A percentile compares a stretch with the other conserved stretches of the same genome.
phyloP scores from a whole-genome alignment of 2,329 filamentous ascomycete genomes.

The Pseudocercospora musae region DNA sequence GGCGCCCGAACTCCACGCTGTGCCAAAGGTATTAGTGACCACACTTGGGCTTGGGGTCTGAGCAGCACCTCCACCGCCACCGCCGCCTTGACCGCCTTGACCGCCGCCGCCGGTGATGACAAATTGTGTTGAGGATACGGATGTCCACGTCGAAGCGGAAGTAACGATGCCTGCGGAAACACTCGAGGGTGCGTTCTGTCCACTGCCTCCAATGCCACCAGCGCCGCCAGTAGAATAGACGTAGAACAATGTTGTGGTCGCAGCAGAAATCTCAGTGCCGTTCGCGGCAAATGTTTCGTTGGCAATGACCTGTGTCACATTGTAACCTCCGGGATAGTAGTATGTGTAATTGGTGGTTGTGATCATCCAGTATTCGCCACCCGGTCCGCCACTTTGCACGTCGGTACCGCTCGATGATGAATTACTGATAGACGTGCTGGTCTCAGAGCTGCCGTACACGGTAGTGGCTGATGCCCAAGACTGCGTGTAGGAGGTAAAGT shows the following conservation, averaged over 20 bases:
- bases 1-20: slow-evolving; percentile 24
- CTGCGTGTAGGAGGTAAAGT: slow-evolving; percentile 29
- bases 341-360: slow-evolving; percentile 19
- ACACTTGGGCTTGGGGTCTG: slow-evolving; percentile 17
- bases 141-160: slow-evolving; percentile 19
- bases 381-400: slow-evolving; percentile 9
- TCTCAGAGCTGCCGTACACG: slow-evolving; percentile 25
- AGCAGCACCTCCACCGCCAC: slow-evolving; percentile 16
- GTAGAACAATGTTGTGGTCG: slow-evolving; percentile 26
- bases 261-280: slow-evolving; percentile 25
- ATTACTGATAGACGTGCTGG: slow-evolving; percentile 20
- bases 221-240: slow-evolving; percentile 25
- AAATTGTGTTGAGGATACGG: slow-evolving; percentile 19
- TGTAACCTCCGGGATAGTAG: slow-evolving; percentile 21
- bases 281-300: slow-evolving; percentile 24
- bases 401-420: slow-evolving; percentile 15
- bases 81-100: slow-evolving; percentile 12
- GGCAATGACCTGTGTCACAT: slow-evolving; percentile 24
- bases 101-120: slow-evolving; percentile 20
- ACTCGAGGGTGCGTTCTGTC: slow-evolving; percentile 17
- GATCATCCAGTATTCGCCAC: slow-evolving; percentile 22
- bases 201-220: slow-evolving; percentile 20
- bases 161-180: slow-evolving; percentile 23
- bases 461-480: slow-evolving; percentile 32
- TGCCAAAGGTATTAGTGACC: slow-evolving; percentile 19